A percentile compares a stretch with the other conserved stretches of the same genome.
phyloP scores from a whole-genome alignment of 2,329 filamentous ascomycete species.

The Biscogniauxia mediterranea region DNA sequence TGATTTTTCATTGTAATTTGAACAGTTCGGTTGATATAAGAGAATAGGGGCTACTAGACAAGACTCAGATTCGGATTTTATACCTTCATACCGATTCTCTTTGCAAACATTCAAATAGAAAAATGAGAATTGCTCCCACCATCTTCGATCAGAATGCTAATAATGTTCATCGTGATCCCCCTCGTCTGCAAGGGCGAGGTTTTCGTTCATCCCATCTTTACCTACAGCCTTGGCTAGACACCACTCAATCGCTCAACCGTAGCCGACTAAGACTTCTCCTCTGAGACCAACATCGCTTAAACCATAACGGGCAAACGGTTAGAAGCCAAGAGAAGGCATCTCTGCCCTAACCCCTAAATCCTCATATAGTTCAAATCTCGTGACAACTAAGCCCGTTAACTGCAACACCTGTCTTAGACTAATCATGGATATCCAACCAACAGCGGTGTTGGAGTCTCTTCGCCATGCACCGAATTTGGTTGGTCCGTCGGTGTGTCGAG shows the following conservation, averaged over 20 bases:
- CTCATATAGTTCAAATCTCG: background rate
- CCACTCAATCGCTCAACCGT: background rate
- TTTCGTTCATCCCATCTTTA: background rate
- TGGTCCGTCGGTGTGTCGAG: background rate
- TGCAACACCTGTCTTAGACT: background rate
- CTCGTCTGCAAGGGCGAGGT: background rate
- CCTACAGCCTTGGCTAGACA: background rate
- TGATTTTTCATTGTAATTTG: too few relatives aligned
- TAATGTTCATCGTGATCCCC: background rate
- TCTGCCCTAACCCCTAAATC: background rate
- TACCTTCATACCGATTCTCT: background rate
- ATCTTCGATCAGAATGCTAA: background rate
- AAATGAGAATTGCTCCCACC: background rate
- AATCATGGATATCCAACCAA: background rate
- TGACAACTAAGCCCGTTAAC: background rate
- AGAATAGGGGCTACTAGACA: background rate
- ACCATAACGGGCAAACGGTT: background rate
- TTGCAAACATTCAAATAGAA: background rate
- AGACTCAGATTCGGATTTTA: background rate
- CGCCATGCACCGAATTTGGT: background rate
- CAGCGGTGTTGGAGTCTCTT: background rate
- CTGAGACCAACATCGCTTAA: background rate
- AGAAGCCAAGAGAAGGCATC: background rate
- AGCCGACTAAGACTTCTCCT: background rate
- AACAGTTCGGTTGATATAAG: too few relatives aligned